These are phyloP conservation scores for Puccinia novopanici DNA, from an alignment of 1,284 basidiomycete genomes.

Conservation along the genomic window DNA sequence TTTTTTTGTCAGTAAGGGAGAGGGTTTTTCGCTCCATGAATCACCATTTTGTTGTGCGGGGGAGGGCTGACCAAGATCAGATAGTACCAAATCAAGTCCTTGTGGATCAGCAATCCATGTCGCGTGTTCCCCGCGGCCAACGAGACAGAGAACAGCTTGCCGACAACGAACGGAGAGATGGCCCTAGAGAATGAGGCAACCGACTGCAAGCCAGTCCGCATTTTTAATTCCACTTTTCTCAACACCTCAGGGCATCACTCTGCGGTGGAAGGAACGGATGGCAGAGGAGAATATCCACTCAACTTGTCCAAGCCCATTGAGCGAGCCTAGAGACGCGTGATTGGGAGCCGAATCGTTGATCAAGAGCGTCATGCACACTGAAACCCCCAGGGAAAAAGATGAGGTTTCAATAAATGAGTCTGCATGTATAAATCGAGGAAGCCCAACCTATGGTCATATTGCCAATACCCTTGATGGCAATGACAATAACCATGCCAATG, in stretches of 20 bases:
- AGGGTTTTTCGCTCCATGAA: too few species aligned
- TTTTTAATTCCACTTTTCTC: background rate
- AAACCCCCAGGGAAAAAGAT: background rate
- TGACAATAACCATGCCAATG: slow-evolving; percentile 6
- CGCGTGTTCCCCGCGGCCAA: background rate
- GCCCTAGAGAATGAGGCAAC: slow-evolving; percentile 12
- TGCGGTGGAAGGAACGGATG: background rate
- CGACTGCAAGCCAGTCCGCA: background rate
- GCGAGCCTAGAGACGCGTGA: slow-evolving; percentile 22
- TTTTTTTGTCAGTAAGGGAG: background rate
- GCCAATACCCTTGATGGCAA: slow-evolving; percentile 34
- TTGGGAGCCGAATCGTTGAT: slow-evolving; percentile 40
- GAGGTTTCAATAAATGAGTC: too few species aligned
- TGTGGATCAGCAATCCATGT: background rate
- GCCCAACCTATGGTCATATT: slow-evolving; percentile 39
- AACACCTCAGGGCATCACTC: background rate
- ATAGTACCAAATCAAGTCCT: slow-evolving; percentile 9
- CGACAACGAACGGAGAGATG: slow-evolving; percentile 9
- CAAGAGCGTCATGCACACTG: slow-evolving; percentile 37
- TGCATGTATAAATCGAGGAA: too few species aligned
- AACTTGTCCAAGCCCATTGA: slow-evolving; percentile 46
- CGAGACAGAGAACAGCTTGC: slow-evolving; percentile 11
- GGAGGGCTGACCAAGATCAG: background rate
- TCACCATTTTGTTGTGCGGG: background rate
- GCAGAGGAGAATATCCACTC: background rate